Base-by-base conservation (phyloP, 2,329 filamentous ascomycete genomes). In the Colletotrichum incanum region DNA sequence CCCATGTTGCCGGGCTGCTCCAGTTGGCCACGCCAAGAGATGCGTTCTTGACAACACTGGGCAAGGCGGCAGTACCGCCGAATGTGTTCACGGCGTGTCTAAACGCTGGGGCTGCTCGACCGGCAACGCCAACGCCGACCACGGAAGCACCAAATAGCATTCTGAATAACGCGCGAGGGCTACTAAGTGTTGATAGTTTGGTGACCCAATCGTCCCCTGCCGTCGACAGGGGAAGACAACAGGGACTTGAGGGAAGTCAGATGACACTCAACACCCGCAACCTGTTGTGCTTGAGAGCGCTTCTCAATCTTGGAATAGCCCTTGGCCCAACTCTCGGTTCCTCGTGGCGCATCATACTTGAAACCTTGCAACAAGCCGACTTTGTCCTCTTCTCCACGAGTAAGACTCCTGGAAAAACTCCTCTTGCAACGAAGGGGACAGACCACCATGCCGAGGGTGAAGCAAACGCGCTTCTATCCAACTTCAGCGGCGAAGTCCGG, bases 301-400 rank as follows among this genome's bases (percentile, higher is more conserved):
- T 99, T 20, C 84, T 99, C n/a, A 99, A 99, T 76, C 84, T 99
- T 4, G 96, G 96, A 2, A 99, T 98, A 77, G 96, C 96, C 2
- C 84, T 99, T 1, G 96, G 96, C 0, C 95, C 96, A 3, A 98
- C 94, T 0, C 86, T 99, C 0, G 92, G 93, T 45, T 87, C 89
- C 18, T 93, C 96, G 0, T 99, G 97, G 94, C 92, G 91, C 1
- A 98, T 99, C 70, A 87, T 99, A 20, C 88, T 99, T 1, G 95
- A 97, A 78, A 97, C 95, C 0, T 84, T 99, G 9, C 95, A 98
- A 78, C 94, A 98, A 80, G 95, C 96, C 3, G 96, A 98, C 77
- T 91, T 97, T 74, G 92, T 98, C 5, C 87, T 98, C 34, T 93
- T 92, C 67, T 88, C 90, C 14, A 90, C 87, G 18, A 87, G 87